Evolutionary conservation across 257 asterid genomes (phyloP).

Genomic region (Eucommia ulmoides): DNA sequence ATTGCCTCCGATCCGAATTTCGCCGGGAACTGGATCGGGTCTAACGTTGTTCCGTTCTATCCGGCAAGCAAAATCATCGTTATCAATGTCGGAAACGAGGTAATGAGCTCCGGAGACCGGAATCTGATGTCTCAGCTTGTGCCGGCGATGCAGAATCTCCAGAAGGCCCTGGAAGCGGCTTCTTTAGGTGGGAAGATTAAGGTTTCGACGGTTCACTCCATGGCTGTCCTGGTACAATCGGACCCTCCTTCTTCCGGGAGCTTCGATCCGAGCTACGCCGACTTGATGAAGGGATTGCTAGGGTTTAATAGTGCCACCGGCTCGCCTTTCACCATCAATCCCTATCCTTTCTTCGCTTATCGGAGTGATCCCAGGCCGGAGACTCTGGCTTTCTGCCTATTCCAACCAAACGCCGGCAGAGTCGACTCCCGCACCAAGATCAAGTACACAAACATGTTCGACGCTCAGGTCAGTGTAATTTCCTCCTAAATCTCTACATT

Average conservation of each 20-base stretch:
- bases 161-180: conserved; percentile 29
- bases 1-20: conserved; percentile 44
- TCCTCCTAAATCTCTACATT: too few species aligned
- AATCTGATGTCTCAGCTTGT: conserved; percentile 38
- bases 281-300: conserved; percentile 45
- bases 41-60: conserved; percentile 40
- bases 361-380: conserved; percentile 55
- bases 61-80: conserved; percentile 41
- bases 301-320: conserved; percentile 39
- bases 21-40: conserved; percentile 39
- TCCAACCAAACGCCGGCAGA: conserved; percentile 58
- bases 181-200: conserved; percentile 38
- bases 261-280: conserved; percentile 38
- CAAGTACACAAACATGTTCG: conserved; percentile 66
- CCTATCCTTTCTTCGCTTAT: conserved; percentile 68
- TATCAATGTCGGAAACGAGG: conserved; percentile 62
- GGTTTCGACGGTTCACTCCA: conserved; percentile 66
- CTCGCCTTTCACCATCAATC: conserved; percentile 59
- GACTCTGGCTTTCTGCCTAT: conserved; percentile 61
- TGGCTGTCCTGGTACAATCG: conserved; percentile 45
- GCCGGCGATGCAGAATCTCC: conserved; percentile 62
- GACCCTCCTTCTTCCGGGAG: conserved; percentile 62
- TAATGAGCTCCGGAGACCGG: conserved; percentile 43
- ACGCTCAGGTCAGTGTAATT: conserved; percentile 92
- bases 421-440: conserved; percentile 44